phyloP scores from a whole-genome alignment of 768 basidiomycete species.

The Mycena maculata region DNA sequence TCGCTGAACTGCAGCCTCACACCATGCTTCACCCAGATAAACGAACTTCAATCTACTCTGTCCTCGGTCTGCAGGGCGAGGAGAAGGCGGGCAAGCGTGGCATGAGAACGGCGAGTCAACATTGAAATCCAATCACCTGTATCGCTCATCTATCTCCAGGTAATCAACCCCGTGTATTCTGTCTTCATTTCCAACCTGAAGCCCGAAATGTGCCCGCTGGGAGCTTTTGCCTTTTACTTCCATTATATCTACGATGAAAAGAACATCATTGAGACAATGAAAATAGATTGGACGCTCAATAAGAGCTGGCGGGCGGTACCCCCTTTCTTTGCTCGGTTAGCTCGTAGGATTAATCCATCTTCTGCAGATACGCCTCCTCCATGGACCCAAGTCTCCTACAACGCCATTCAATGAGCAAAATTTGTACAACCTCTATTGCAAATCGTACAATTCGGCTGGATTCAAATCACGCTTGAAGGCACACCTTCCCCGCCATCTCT shows the following conservation, averaged over 20 bases:
- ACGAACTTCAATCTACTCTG: conserved; percentile 30
- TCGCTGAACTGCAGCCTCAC: conserved; percentile 44
- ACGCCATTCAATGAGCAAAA: too few relatives aligned
- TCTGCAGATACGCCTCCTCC: too few relatives aligned
- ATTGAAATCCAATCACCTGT: not conserved
- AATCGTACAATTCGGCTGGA: too few relatives aligned
- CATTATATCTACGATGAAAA: conserved; percentile 9
- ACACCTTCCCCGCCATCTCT: too few relatives aligned
- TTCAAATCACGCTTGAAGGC: too few relatives aligned
- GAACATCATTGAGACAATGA: not conserved
- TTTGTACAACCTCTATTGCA: too few relatives aligned
- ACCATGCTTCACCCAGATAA: conserved; percentile 40
- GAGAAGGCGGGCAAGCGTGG: conserved; percentile 37
- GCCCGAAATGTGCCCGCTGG: conserved; percentile 10
- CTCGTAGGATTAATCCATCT: too few relatives aligned
- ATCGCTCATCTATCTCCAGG: not conserved
- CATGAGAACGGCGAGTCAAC: conserved; percentile 12
- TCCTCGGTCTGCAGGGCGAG: conserved; percentile 44
- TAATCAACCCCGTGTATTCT: conserved; percentile 15
- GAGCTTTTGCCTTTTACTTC: conserved; percentile 11
- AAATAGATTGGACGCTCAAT: conserved; percentile 9
- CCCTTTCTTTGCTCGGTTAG: too few relatives aligned
- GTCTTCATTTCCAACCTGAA: conserved; percentile 6
- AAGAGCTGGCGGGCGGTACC: not conserved
- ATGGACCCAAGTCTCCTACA: too few relatives aligned